These are phyloP conservation scores for Diaporthe australafricana DNA, from an alignment of 2,329 filamentous ascomycete species.

Conservation along the genomic window DNA sequence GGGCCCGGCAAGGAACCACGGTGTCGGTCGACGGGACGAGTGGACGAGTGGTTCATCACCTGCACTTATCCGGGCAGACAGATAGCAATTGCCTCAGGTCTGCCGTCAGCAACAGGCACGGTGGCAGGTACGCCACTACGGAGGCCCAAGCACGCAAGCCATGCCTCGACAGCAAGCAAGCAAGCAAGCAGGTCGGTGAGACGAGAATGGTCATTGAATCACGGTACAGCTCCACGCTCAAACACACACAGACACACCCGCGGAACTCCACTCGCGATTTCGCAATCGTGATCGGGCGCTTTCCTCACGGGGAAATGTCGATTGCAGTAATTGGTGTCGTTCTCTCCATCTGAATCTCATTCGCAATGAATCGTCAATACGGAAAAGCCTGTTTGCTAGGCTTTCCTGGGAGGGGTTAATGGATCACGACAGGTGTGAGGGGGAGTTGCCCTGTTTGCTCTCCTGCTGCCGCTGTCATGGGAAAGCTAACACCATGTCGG, in stretches of 20 bases:
- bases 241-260: background rate
- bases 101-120: slow-evolving; percentile 3
- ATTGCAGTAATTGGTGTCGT: background rate
- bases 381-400: background rate
- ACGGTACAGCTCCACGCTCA: slow-evolving; percentile 5
- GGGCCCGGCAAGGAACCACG: slow-evolving; percentile 19
- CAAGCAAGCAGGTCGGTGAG: background rate
- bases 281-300: background rate
- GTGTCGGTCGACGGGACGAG: slow-evolving; percentile 24
- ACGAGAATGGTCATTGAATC: background rate
- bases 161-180: slow-evolving; percentile 8
- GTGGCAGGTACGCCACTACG: slow-evolving; percentile 1
- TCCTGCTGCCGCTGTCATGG: background rate
- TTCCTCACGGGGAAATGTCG: background rate
- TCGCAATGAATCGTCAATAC: background rate
- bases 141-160: slow-evolving; percentile 1
- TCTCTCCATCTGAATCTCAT: background rate
- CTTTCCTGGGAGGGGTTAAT: background rate
- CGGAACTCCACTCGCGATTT: background rate
- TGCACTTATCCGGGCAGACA: slow-evolving; percentile 24
- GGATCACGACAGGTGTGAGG: background rate
- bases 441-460: background rate
- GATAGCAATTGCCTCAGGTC: slow-evolving; percentile 7
- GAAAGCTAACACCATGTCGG: background rate
- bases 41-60: slow-evolving; percentile 22